A percentile compares a stretch with the other conserved stretches of the same genome.
These are phyloP conservation scores for Elaeis oleifera DNA, from an alignment of 202 grass and related monocot genomes.

Conservation along the genomic window DNA sequence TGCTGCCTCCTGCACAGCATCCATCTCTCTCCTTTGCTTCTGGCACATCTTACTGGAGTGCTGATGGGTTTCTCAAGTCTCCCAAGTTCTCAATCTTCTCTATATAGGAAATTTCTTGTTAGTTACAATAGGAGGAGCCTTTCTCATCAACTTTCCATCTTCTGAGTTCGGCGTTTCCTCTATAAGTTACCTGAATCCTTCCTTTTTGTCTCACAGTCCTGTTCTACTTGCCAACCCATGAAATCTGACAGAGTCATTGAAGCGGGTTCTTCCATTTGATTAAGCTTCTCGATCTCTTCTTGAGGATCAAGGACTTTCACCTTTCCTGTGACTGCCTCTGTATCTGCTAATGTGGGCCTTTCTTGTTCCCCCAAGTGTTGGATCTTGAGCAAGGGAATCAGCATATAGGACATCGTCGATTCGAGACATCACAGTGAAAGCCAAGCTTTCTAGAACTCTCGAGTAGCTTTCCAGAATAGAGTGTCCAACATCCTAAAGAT, in stretches of 20 bases:
- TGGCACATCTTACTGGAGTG: neutral
- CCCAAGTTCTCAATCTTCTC: conserved; percentile 54
- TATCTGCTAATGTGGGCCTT: conserved; percentile 20
- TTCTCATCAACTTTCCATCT: conserved; percentile 56
- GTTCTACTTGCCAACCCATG: conserved; percentile 40
- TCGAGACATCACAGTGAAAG: conserved; percentile 82
- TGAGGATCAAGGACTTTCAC: conserved; percentile 30
- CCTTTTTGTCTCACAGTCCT: conserved; percentile 26
- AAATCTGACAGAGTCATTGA: conserved; percentile 37
- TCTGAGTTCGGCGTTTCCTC: conserved; percentile 29
- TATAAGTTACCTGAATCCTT: neutral
- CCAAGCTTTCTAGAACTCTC: conserved; percentile 71
- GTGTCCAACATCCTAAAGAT: conserved; percentile 63
- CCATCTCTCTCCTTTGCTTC: no score
- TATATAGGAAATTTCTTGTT: conserved; percentile 49
- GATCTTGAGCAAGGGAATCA: conserved; percentile 38
- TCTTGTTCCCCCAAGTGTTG: conserved; percentile 25
- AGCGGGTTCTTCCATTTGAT: conserved; percentile 40
- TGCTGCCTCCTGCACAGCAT: no score
- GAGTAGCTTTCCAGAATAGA: conserved; percentile 93
- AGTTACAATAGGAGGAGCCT: conserved; percentile 51
- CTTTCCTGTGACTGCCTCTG: conserved; percentile 23
- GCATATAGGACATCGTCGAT: conserved; percentile 78
- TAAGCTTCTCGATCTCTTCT: conserved; percentile 49
- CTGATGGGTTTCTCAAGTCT: conserved; percentile 39